Conservation (phyloP, 23 red algal genomes). For the Gracilariopsis chorda region DNA sequence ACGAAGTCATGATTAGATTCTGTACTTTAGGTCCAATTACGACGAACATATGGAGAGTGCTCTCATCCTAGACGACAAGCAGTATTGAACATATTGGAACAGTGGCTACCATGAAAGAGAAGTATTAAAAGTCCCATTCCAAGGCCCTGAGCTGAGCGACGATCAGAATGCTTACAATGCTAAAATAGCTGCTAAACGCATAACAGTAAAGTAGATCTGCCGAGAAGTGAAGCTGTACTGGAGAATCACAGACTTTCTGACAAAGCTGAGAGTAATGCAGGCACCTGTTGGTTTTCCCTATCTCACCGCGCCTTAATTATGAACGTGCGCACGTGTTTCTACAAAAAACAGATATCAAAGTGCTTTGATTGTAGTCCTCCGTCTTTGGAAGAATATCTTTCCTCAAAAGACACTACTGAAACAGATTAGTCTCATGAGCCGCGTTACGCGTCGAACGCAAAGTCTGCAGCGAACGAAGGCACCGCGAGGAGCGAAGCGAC, state of each 20-base stretch:
- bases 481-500: no score
- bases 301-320: neutral
- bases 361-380: neutral
- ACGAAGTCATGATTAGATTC: conserved; percentile 1
- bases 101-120: neutral
- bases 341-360: neutral
- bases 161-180: neutral
- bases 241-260: neutral
- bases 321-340: neutral
- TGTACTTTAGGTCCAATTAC: neutral
- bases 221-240: conserved; percentile 14
- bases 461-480: no score
- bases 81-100: neutral
- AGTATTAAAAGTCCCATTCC: neutral
- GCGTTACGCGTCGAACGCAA: no score
- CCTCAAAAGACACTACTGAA: no score
- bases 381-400: neutral
- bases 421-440: no score
- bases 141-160: neutral
- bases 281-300: neutral
- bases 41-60: neutral
- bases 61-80: neutral
- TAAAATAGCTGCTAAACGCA: neutral
- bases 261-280: neutral
- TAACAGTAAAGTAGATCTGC: neutral